Evolutionary conservation across 805 yeast genomes (phyloP), one percentile per base, ranked within the genome.

Genomic region (Clavispora phyllophila): DNA sequence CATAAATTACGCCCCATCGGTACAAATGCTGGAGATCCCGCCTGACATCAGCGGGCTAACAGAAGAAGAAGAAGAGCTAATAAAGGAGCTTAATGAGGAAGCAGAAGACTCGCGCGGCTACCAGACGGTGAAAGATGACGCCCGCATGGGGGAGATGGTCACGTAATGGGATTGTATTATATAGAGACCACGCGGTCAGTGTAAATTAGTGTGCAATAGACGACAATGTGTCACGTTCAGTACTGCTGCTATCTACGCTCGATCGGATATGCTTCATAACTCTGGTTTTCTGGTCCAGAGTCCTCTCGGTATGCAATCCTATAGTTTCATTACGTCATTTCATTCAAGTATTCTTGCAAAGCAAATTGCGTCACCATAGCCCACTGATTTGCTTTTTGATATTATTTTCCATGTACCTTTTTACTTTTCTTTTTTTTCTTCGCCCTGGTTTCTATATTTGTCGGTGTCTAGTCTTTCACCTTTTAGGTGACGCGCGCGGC

Each of bases 1-100:
- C 56, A 63, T 91, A 44, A 87, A 86, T 54, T 90, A 90, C 39
- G 98, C 98, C 0, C 99, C 99, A 10, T 83, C 95, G 52, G 98
- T 93, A 8, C 84, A 87, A 51, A 88, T 90, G 95, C 82, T 76
- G 47, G 91, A 87, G 48, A 78, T 87, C 7, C 97, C 97, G 2
- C 96, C 96, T 1, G 74, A 70, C 45, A 51, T 70, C 17, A 54
- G 69, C 8, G 74, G 73, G 12, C 54, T 69, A 33, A 68, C 72
- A 3, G 67, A 68, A 29, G 75, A 70, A 38, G 74, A 70, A 48
- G 73, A 70, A 36, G 61, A 60, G 13, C 49, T 58, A 3, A 63
- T 70, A 14, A 46, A 56, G 32, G 75, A 70, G 33, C 49, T 69
- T 49, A 68, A 69, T 40, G 63, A 57, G 42, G 72, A 66, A 35